Evolutionary conservation across 352 stramenopile genomes (phyloP).

Genomic region (Globisporangium nagaii): DNA sequence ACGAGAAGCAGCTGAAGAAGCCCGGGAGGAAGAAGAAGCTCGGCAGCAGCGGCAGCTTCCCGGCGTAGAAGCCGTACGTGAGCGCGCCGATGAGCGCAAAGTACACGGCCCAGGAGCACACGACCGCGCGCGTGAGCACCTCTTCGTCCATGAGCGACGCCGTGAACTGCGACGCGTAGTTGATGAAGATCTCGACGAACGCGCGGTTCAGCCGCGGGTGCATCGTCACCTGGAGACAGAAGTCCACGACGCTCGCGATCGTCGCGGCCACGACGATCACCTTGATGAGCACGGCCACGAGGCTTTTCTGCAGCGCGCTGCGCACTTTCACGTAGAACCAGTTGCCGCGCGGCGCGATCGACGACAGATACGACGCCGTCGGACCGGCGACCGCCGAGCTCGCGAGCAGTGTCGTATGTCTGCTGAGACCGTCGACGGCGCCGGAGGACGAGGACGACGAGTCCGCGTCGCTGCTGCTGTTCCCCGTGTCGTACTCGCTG

Average conservation of each 20-base stretch:
- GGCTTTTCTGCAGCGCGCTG: neutral
- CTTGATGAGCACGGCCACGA: constrained; percentile 38
- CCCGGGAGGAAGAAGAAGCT: constrained; percentile 37
- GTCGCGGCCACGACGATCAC: constrained; percentile 45
- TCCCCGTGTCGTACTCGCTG: constrained; percentile 39
- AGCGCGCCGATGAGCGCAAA: constrained; percentile 31
- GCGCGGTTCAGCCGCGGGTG: constrained; percentile 60
- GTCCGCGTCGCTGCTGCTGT: neutral
- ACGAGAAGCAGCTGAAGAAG: constrained; percentile 19
- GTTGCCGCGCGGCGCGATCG: constrained; percentile 7
- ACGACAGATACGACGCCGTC: constrained; percentile 23
- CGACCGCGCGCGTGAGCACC: constrained; percentile 44
- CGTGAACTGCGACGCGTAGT: constrained; percentile 59
- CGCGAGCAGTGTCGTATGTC: constrained; percentile 47
- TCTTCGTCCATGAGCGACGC: constrained; percentile 55
- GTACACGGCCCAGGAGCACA: constrained; percentile 52
- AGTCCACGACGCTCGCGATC: constrained; percentile 61
- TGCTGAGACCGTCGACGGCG: constrained; percentile 14
- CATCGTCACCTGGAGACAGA: constrained; percentile 67
- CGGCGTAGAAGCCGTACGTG: constrained; percentile 54
- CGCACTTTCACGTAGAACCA: constrained; percentile 11
- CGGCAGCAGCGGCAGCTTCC: constrained; percentile 43
- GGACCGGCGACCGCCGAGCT: constrained; percentile 3
- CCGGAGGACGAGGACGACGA: constrained; percentile 12
- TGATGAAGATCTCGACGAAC: constrained; percentile 63